Percentiles rank a stretch among this genome's conserved stretches.
phyloP scores from a whole-genome alignment of 78 protist species.

The Neovahlkampfia damariscottae region DNA sequence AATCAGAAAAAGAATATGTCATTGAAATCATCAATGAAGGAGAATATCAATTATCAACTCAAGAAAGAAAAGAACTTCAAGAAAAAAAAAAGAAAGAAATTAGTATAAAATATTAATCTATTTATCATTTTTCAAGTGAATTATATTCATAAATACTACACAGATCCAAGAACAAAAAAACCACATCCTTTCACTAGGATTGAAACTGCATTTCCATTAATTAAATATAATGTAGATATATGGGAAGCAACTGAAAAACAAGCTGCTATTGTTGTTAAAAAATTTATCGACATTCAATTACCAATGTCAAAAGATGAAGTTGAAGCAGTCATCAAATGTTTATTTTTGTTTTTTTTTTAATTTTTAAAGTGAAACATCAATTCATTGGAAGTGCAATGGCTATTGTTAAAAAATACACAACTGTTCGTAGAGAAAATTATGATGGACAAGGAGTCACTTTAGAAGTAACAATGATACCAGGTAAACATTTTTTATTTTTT shows the following conservation, averaged over 20 bases:
- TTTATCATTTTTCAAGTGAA: background rate
- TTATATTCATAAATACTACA: conserved; percentile 36
- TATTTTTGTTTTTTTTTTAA: no score
- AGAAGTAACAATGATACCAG: conserved; percentile 26
- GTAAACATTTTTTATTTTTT: no score
- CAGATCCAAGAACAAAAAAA: conserved; percentile 24
- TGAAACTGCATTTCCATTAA: conserved; percentile 11
- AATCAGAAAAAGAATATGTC: conserved; percentile 2
- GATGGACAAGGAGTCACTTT: conserved; percentile 22
- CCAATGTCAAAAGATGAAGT: conserved; percentile 20
- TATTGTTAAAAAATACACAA: conserved; percentile 11
- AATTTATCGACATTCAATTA: conserved; percentile 8
- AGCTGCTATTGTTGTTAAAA: conserved; percentile 9
- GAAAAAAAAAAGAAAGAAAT: conserved; percentile 20
- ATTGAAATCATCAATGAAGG: conserved; percentile 15
- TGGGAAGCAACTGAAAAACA: conserved; percentile 19
- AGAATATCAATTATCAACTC: conserved; percentile 16
- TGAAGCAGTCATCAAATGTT: conserved; percentile 6
- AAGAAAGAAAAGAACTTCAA: conserved; percentile 24
- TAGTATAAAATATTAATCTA: background rate
- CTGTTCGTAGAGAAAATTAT: conserved; percentile 21
- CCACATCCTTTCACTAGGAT: conserved; percentile 35
- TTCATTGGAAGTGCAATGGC: conserved; percentile 18
- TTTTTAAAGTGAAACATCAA: conserved; percentile 8
- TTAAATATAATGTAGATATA: conserved; percentile 17